Evolutionary conservation across 805 yeast genomes (phyloP), one percentile per base, ranked within the genome.

Genomic region (Kodamaea restingae): DNA sequence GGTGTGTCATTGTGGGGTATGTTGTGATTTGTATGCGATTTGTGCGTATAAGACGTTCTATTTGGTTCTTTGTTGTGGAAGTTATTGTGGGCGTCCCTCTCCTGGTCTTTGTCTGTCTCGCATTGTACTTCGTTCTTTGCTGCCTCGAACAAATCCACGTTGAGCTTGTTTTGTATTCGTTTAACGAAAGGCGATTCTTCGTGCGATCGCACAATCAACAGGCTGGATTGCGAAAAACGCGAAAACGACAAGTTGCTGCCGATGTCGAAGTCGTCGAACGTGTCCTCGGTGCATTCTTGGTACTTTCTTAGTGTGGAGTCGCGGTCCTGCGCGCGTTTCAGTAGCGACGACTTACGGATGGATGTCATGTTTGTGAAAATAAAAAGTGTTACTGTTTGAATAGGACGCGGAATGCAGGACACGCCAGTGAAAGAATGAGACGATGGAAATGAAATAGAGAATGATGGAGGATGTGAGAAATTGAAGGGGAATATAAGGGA

Each of bases 171-270:
- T 42, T 61, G 67, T n/a, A 61, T 51, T 30, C 47, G 49, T 32
- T 50, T 46, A 8, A 59, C 53, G 46, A 62, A 61, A 11, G 69
- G 67, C 32, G 65, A 59, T 1, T 47, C 46, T 3, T 34, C 22
- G 37, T 30, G 46, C 36, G 26, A 50, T 49, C 18, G 36, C 32
- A 38, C 41, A 11, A 33, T 39, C n/a, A 38, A 48, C 8, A 54
- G 47, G 7, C 56, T 55, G 17, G 52, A 38, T 4, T 53, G 64
- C 36, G 71, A 61, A 44, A 67, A 67, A 46, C 53, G 60, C 31
- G 69, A 63, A 45, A 56, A 66, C 5, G 70, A 63, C 9, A 67
- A 47, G 36, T 63, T 56, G 12, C 52, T 38, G 18, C 45, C 39
- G 15, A 34, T 35, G 18, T 43, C 44, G 9, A 36, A 22, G 14